Evolutionary conservation across 371 early-diverging fungal genomes (phyloP).

Genomic region (Scutellospora calospora): DNA sequence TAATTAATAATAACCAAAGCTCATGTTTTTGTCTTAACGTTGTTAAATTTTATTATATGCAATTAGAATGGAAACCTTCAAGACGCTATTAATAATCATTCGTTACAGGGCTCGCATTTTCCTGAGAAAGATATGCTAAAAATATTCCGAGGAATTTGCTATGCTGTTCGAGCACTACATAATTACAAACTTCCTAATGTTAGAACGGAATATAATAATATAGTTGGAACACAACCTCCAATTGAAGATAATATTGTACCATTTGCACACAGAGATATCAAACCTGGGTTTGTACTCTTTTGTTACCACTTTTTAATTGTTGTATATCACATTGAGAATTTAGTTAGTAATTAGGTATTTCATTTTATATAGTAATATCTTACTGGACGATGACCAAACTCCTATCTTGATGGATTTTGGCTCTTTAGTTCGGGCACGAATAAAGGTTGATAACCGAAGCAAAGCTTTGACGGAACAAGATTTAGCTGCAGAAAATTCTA

Average conservation of each 20-base stretch:
- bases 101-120: conserved; percentile 60
- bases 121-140: conserved; percentile 66
- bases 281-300: conserved; percentile 65
- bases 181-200: conserved; percentile 60
- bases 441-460: conserved; percentile 65
- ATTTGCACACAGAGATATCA: conserved; percentile 84
- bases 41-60: background rate
- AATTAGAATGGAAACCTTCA: conserved; percentile 67
- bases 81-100: conserved; percentile 66
- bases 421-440: conserved; percentile 67
- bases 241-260: conserved; percentile 56
- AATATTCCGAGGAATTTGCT: conserved; percentile 69
- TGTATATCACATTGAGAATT: no score
- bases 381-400: conserved; percentile 70
- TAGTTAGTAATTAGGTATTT: background rate
- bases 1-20: background rate
- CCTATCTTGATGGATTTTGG: conserved; percentile 86
- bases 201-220: conserved; percentile 30
- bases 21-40: no score
- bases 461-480: conserved; percentile 78
- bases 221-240: background rate
- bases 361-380: conserved; percentile 57
- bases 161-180: conserved; percentile 68
- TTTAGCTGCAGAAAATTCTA: conserved; percentile 75
- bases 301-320: background rate